phyloP scores from a whole-genome alignment of 192 early-diverging fungal species.

The Chytriomyces hyalinus region DNA sequence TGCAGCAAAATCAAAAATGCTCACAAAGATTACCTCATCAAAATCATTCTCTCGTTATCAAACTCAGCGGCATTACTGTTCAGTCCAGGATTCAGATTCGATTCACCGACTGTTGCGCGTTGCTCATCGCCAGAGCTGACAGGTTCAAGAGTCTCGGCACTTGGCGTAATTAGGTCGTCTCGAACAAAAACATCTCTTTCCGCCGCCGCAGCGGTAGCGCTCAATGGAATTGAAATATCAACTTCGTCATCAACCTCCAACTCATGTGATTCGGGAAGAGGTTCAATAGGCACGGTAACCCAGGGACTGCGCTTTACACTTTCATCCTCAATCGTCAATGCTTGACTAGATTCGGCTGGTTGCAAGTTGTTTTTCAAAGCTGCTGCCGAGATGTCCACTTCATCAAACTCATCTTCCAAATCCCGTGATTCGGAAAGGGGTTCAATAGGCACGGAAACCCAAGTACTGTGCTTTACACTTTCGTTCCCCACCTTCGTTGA shows the following conservation, averaged over 20 bases:
- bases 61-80: background rate
- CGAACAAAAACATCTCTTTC: background rate
- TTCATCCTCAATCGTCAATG: background rate
- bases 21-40: conserved; percentile 12
- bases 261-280: too few species aligned
- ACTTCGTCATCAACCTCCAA: background rate
- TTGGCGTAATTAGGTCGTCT: background rate
- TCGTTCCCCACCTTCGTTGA: too few species aligned
- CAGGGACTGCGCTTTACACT: background rate
- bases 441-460: too few species aligned
- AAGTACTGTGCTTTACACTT: too few species aligned
- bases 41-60: conserved; percentile 28
- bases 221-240: background rate
- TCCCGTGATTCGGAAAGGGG: background rate
- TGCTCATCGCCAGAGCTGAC: too few species aligned
- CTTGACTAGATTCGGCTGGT: background rate
- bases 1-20: background rate
- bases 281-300: too few species aligned
- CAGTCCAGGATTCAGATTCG: background rate
- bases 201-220: background rate
- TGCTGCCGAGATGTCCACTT: conserved; percentile 3
- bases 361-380: background rate
- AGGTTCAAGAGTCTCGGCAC: too few species aligned
- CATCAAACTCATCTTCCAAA: background rate
- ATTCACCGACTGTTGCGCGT: background rate